Conservation (phyloP, 2,329 filamentous ascomycete genomes). For the Xylogone sp. region DNA sequence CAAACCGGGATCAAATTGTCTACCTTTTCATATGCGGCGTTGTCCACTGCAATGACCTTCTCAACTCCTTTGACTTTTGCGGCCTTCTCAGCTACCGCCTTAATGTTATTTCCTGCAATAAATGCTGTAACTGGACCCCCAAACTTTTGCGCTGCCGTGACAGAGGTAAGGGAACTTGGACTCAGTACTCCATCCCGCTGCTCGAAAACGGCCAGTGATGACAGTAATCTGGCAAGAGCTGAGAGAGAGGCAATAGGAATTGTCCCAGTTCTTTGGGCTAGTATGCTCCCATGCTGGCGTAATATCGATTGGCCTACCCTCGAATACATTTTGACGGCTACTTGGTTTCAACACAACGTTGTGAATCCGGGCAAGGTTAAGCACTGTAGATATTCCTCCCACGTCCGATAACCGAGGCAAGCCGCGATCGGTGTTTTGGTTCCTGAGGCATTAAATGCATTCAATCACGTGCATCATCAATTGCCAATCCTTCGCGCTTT, state of each 20-base stretch:
- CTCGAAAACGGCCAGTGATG: conserved; percentile 87
- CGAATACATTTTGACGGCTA: conserved; percentile 26
- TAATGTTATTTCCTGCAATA: conserved; percentile 75
- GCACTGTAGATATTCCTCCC: background rate
- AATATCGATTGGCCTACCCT: conserved; percentile 21
- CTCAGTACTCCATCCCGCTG: conserved; percentile 88
- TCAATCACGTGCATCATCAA: background rate
- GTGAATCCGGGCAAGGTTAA: background rate
- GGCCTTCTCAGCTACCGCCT: conserved; percentile 73
- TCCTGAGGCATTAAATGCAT: background rate
- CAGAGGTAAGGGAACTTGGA: conserved; percentile 73
- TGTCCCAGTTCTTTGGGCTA: conserved; percentile 33
- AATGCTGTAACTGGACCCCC: conserved; percentile 85
- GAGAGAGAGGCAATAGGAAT: conserved; percentile 39
- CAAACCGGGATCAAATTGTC: conserved; percentile 4
- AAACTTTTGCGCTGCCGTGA: conserved; percentile 82
- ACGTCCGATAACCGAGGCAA: background rate
- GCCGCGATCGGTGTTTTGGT: background rate
- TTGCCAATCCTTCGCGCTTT: background rate
- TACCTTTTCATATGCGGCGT: conserved; percentile 88
- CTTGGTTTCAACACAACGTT: background rate
- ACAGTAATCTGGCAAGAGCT: conserved; percentile 67
- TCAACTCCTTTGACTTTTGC: conserved; percentile 87
- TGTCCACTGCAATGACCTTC: conserved; percentile 88
- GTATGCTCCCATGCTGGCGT: conserved; percentile 33